Conservation (phyloP, 202 grass and related monocot genomes). For the Saccharum hybrid region DNA sequence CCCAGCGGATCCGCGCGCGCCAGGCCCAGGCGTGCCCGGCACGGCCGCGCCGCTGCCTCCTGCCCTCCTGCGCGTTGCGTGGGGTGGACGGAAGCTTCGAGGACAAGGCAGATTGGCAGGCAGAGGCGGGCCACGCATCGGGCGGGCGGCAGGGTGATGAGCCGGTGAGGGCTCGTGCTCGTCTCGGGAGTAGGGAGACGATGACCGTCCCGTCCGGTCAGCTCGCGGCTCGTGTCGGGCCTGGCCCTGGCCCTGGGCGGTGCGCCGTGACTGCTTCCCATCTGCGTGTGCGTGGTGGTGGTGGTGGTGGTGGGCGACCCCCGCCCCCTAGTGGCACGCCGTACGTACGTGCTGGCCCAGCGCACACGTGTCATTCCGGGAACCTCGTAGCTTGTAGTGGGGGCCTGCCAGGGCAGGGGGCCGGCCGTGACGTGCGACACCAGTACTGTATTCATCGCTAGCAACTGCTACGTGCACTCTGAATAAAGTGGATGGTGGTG, state of each 20-base stretch:
- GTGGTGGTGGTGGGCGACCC: not conserved
- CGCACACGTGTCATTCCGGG: not conserved
- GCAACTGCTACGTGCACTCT: constrained; percentile 8
- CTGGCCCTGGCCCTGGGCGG: not conserved
- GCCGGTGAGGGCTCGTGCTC: too few species aligned
- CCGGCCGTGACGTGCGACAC: too few species aligned
- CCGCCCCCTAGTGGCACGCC: constrained; percentile 12
- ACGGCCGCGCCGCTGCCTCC: not conserved
- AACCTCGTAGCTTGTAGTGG: too few species aligned
- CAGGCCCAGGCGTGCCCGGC: constrained; percentile 13
- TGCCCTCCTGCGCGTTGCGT: not conserved
- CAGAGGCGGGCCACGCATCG: not conserved
- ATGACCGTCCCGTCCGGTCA: not conserved
- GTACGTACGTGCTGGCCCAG: not conserved
- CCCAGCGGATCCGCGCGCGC: constrained; percentile 18
- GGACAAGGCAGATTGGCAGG: not conserved
- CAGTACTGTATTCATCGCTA: not conserved
- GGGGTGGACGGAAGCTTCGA: not conserved
- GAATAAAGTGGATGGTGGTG: not conserved
- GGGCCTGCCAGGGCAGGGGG: not conserved
- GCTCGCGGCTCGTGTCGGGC: too few species aligned
- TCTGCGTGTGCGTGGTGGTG: too few species aligned
- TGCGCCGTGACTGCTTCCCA: not conserved
- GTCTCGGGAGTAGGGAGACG: too few species aligned
- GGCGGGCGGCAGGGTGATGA: not conserved